Percentiles rank a stretch among this genome's conserved stretches.
These are phyloP conservation scores for Haematococcus sp. DNA, from an alignment of 139 green algal species.

Conservation along the genomic window DNA sequence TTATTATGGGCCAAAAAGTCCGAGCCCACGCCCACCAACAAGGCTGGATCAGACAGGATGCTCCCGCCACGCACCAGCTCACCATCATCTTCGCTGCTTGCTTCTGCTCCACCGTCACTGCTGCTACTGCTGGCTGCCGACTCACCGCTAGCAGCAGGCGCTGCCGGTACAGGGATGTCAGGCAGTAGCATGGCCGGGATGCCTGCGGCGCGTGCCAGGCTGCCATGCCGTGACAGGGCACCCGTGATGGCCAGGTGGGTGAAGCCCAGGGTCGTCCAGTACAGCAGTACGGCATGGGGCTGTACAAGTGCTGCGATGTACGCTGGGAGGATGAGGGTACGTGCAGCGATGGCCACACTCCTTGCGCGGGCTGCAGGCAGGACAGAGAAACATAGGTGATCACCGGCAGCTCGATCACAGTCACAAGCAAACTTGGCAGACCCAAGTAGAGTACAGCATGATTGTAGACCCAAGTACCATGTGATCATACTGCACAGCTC, in stretches of 20 bases:
- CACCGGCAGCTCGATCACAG: too few relatives aligned
- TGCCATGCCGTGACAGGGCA: background rate
- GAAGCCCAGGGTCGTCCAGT: conserved; percentile 8
- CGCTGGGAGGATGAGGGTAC: conserved; percentile 1
- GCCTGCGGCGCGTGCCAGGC: background rate
- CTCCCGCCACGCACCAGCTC: background rate
- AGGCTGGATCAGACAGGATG: background rate
- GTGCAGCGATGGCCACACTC: background rate
- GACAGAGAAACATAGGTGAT: too few relatives aligned
- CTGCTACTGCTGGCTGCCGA: background rate
- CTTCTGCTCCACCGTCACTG: background rate
- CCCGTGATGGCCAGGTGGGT: background rate
- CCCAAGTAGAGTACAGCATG: too few relatives aligned
- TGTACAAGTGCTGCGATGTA: conserved; percentile 17
- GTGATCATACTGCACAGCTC: background rate
- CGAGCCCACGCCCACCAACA: background rate
- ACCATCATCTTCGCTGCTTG: background rate
- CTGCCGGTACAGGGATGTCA: background rate
- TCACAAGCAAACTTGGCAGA: too few relatives aligned
- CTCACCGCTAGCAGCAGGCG: background rate
- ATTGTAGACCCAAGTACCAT: too few relatives aligned
- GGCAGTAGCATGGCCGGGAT: background rate
- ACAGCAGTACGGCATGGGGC: conserved; percentile 27
- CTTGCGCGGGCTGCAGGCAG: background rate
- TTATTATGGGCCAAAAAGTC: background rate